A percentile compares a stretch with the other conserved stretches of the same genome.
Evolutionary conservation across 768 basidiomycete genomes (phyloP).

Genomic region (Tricholoma terreum): DNA sequence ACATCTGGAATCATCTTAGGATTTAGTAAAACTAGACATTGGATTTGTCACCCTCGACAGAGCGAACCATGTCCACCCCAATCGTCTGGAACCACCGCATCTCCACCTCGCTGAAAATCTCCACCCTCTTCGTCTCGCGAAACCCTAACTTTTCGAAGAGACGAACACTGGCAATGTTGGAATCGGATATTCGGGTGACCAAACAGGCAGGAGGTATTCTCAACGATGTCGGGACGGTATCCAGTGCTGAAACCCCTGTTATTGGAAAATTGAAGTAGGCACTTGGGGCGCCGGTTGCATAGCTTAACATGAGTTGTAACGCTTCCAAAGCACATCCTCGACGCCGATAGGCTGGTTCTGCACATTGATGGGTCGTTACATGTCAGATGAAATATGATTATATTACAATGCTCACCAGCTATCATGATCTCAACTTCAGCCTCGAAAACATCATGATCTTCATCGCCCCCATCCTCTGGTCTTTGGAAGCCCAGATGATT

Average conservation of each 20-base stretch:
- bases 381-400: neutral
- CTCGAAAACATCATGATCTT: conserved; percentile 47
- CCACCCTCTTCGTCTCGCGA: conserved; percentile 56
- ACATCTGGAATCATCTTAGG: no score
- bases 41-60: no score
- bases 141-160: conserved; percentile 83
- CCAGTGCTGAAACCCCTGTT: conserved; percentile 2
- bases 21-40: no score
- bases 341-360: conserved; percentile 67
- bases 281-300: conserved; percentile 50
- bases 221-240: conserved; percentile 17
- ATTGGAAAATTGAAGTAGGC: conserved; percentile 18
- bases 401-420: conserved; percentile 50
- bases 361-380: neutral
- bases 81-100: conserved; percentile 48
- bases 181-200: conserved; percentile 67
- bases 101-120: conserved; percentile 83
- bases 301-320: conserved; percentile 64
- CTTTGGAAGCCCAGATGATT: conserved; percentile 6
- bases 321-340: conserved; percentile 64
- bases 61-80: neutral
- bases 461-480: conserved; percentile 21
- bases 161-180: conserved; percentile 64
- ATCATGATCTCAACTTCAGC: conserved; percentile 94
- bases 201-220: conserved; percentile 45